Percentiles rank a stretch among this genome's conserved stretches.
Evolutionary conservation across 169 alveolate genomes (phyloP).

Genomic region (Plasmodium billcollinsi): DNA sequence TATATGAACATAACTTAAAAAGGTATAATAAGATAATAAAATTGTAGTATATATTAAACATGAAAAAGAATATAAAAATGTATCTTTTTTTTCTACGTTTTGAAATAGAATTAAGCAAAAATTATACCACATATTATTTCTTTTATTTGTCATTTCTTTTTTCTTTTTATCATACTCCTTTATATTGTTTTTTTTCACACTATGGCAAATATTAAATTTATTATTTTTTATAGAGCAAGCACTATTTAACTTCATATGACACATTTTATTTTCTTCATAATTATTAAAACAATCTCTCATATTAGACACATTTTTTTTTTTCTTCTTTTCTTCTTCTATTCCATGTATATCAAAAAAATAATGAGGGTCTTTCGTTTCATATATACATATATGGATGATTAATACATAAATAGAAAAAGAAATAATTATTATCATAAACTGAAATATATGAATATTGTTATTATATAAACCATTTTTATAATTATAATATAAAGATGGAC

Average conservation of each 20-base stretch:
- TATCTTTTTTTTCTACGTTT: conserved; percentile 12
- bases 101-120: too few species aligned
- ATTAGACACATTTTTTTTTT: not conserved
- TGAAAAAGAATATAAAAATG: conserved; percentile 32
- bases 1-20: conserved; percentile 41
- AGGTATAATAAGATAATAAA: conserved; percentile 30
- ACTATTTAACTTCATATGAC: not conserved
- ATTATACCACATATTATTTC: too few species aligned
- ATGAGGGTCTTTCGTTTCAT: not conserved
- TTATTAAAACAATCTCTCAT: not conserved
- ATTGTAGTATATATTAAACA: conserved; percentile 24
- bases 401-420: conserved; percentile 35
- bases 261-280: not conserved
- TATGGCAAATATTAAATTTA: not conserved
- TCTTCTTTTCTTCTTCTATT: not conserved
- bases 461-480: conserved; percentile 54
- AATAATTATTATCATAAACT: conserved; percentile 24
- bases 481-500: conserved; percentile 19
- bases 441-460: conserved; percentile 53
- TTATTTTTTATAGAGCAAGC: not conserved
- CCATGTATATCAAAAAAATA: too few species aligned
- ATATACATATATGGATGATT: conserved; percentile 51
- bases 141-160: too few species aligned
- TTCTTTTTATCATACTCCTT: too few species aligned
- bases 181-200: not conserved